Evolutionary conservation across 768 basidiomycete genomes (phyloP), one percentile per base, ranked within the genome.

Genomic region (Trametes villosa): DNA sequence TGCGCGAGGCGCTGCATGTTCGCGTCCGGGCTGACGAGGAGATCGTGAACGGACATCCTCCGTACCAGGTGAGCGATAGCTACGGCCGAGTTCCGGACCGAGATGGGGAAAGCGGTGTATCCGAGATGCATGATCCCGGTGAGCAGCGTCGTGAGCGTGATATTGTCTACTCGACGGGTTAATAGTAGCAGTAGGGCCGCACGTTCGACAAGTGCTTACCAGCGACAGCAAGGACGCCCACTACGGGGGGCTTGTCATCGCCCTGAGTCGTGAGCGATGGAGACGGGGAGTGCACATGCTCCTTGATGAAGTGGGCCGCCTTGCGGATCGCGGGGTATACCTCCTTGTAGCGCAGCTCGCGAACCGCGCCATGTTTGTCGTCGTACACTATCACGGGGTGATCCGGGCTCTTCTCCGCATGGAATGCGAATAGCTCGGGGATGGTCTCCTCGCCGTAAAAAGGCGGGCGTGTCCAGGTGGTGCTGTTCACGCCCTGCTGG

Each of bases 381-480:
- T 56, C 58, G 57, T 60, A 75, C 3, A 65, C 62, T 45, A 73
- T 75, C 30, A 75, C 48, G 11, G 73, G 74, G 54, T 79, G 76
- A 17, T 67, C 58, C 1, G 75, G 68, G n/a, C 64, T 70, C 50
- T 77, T 62, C 29, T 67, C 51, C 2, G 59, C 54, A 48, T 79
- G 74, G 68, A 70, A 78, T 29, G 78, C 79, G 38, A 68, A 74
- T 12, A 78, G 52, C 60, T 79, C 68, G 4, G 75, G 73, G 0
- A 79, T 36, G 5, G 71, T 70, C 12, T 76, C 51, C 6, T 68
- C 67, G 41, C 72, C 72, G 57, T 77, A 74, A 18, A 77, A 65
- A 0, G 73, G 71, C 2, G 78, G 77, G 12, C 65, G 60, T 7
- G 20, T 56, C 64, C 77, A 79, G 6, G 76, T 75, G 36, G 51